Percentiles rank a stretch among this genome's conserved stretches.
Evolutionary conservation across 2,329 filamentous ascomycete species (phyloP).

Genomic region (Teratosphaeria nubilosa): DNA sequence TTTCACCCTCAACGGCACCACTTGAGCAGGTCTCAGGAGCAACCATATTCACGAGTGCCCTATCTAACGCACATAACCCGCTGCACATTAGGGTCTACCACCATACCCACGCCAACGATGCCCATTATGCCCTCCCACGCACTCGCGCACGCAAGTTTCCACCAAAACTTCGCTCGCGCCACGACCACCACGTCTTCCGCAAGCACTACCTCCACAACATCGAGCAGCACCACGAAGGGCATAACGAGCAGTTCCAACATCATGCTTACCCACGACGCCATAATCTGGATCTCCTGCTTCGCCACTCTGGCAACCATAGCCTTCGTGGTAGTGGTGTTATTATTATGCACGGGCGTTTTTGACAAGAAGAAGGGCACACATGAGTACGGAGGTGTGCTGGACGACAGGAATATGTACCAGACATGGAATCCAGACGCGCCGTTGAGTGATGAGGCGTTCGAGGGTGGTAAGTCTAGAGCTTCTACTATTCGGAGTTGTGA

Average conservation of each 20-base stretch:
- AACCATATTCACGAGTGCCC: background rate
- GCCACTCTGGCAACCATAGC: slow-evolving; percentile 3
- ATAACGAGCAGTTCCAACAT: background rate
- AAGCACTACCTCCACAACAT: background rate
- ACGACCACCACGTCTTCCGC: background rate
- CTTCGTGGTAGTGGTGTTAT: slow-evolving; percentile 2
- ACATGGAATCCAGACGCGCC: slow-evolving; percentile 4
- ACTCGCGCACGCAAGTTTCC: background rate
- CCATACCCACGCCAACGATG: background rate
- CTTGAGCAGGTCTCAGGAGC: background rate
- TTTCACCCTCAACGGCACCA: background rate
- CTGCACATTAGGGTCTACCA: background rate
- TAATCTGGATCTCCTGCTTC: slow-evolving; percentile 7
- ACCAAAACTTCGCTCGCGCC: background rate
- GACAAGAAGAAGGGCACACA: background rate
- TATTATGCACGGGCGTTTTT: slow-evolving; percentile 4
- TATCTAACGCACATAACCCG: background rate
- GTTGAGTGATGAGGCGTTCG: background rate
- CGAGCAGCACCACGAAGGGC: background rate
- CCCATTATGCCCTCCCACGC: background rate
- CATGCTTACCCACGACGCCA: slow-evolving; percentile 2
- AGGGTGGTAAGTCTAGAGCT: background rate
- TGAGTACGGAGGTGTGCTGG: slow-evolving; percentile 1
- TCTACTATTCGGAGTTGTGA: background rate
- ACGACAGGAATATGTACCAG: slow-evolving; percentile 6